These are phyloP conservation scores for Ophiocordyceps camponoti-saundersi DNA, from an alignment of 2,329 filamentous ascomycete genomes.

Conservation along the genomic window DNA sequence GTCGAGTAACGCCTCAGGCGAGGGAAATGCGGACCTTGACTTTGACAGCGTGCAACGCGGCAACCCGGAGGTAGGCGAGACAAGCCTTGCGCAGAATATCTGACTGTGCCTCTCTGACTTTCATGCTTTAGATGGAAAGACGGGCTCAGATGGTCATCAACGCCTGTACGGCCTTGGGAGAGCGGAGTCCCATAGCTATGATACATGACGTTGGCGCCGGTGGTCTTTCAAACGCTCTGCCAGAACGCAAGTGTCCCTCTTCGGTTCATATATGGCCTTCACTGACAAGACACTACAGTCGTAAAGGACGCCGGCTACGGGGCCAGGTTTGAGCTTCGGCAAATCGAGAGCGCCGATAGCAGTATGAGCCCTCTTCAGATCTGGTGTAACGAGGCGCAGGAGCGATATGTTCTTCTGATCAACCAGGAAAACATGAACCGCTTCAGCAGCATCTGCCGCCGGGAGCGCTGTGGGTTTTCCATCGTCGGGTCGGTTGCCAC, in stretches of 20 bases:
- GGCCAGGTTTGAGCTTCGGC: conserved; percentile 83
- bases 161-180: conserved; percentile 69
- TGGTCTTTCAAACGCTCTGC: conserved; percentile 58
- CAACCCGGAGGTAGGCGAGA: conserved; percentile 53
- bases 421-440: conserved; percentile 64
- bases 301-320: conserved; percentile 86
- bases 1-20: conserved; percentile 74
- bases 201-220: conserved; percentile 97
- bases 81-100: background rate
- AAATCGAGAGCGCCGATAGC: conserved; percentile 76
- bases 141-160: conserved; percentile 98
- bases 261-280: background rate
- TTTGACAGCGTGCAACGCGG: conserved; percentile 95
- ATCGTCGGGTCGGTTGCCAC: conserved; percentile 66
- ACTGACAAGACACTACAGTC: conserved; percentile 18
- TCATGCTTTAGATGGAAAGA: conserved; percentile 49
- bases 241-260: conserved; percentile 35
- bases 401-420: conserved; percentile 85
- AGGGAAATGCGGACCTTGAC: conserved; percentile 81
- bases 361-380: conserved; percentile 94
- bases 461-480: conserved; percentile 85
- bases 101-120: background rate
- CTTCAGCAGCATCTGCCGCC: conserved; percentile 52
- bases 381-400: conserved; percentile 95
- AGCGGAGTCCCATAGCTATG: conserved; percentile 80